Conservation (phyloP, 1,284 basidiomycete species). For the Microbotryum scabiosae region DNA sequence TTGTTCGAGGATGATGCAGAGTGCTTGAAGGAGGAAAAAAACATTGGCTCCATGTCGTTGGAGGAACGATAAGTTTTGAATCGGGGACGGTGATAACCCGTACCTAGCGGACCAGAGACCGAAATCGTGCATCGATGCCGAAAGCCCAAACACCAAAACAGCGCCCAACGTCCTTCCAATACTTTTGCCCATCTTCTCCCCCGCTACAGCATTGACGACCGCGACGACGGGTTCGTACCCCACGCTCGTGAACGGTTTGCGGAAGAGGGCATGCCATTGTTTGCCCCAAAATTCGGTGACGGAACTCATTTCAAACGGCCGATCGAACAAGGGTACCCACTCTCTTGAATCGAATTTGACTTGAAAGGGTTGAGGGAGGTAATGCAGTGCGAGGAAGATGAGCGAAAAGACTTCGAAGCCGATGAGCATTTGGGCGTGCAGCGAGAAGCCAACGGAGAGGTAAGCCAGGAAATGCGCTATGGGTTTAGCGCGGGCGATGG, state of each 20-base stretch:
- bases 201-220: background rate
- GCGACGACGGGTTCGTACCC: slow-evolving; percentile 7
- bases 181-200: slow-evolving; percentile 1
- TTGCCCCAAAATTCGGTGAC: slow-evolving; percentile 15
- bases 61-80: no score
- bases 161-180: slow-evolving; percentile 5
- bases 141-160: slow-evolving; percentile 8
- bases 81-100: no score
- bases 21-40: no score
- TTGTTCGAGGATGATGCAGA: no score
- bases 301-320: slow-evolving; percentile 11
- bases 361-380: background rate
- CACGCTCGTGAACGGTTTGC: slow-evolving; percentile 11
- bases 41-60: no score
- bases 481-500: background rate
- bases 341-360: slow-evolving; percentile 14
- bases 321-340: slow-evolving; percentile 14
- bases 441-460: slow-evolving; percentile 13
- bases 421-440: slow-evolving; percentile 22
- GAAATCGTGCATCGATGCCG: slow-evolving; percentile 22
- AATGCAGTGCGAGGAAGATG: background rate
- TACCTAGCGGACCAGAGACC: background rate
- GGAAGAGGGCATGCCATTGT: slow-evolving; percentile 15
- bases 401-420: slow-evolving; percentile 11
- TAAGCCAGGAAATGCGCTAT: slow-evolving; percentile 5